These are phyloP conservation scores for Spizellomyces sp. DNA, from an alignment of 192 early-diverging fungal genomes.

Conservation along the genomic window DNA sequence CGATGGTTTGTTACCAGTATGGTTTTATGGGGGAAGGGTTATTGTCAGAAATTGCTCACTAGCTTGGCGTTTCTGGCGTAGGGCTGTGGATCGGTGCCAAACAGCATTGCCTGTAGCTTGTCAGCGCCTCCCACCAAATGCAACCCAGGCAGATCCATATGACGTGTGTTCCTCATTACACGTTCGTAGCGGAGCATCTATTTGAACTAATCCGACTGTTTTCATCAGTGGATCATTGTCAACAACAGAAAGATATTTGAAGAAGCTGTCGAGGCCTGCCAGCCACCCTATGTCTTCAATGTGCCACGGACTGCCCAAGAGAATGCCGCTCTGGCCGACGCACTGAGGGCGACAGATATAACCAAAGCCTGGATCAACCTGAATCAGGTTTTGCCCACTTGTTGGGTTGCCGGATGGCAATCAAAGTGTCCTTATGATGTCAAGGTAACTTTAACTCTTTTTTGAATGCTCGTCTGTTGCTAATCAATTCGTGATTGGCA, in stretches of 20 bases:
- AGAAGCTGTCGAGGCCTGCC: slow-evolving; percentile 1
- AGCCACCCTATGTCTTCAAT: slow-evolving; percentile 6
- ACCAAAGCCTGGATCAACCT: slow-evolving; percentile 25
- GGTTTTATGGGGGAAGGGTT: too few relatives aligned
- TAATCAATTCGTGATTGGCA: background rate
- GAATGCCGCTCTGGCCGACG: background rate
- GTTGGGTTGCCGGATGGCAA: slow-evolving; percentile 27
- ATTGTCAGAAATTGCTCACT: too few relatives aligned
- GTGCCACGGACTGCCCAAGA: slow-evolving; percentile 20
- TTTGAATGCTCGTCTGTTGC: background rate
- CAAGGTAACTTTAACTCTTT: background rate
- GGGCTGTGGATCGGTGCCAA: background rate
- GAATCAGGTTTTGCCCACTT: slow-evolving; percentile 6
- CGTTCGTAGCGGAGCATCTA: too few relatives aligned
- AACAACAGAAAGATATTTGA: background rate
- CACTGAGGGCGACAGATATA: background rate
- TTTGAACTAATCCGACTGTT: background rate
- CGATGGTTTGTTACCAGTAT: slow-evolving; percentile 7
- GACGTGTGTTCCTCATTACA: too few relatives aligned
- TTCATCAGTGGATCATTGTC: slow-evolving; percentile 1
- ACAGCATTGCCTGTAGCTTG: slow-evolving; percentile 1
- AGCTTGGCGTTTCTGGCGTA: too few relatives aligned
- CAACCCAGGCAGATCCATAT: background rate
- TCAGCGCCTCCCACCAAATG: background rate
- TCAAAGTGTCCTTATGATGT: slow-evolving; percentile 14